A percentile compares a stretch with the other conserved stretches of the same genome.
Evolutionary conservation across 192 early-diverging fungal species (phyloP).

Genomic region (Umbelopsis isabellina): DNA sequence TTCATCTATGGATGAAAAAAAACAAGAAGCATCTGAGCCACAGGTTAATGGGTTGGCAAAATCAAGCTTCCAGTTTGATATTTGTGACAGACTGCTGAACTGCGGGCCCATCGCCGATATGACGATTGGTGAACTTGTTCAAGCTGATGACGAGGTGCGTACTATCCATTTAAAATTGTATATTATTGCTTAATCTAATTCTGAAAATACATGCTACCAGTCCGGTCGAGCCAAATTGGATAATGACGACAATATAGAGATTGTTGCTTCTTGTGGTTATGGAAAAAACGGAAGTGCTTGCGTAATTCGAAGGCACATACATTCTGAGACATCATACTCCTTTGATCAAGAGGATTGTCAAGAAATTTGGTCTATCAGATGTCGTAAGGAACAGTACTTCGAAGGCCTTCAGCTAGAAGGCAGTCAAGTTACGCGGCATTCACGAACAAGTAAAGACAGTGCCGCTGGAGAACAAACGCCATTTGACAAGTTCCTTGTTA

Average conservation of each 20-base stretch:
- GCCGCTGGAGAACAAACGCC: constrained; percentile 24
- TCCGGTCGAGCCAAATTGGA: constrained; percentile 11
- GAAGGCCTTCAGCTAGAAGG: constrained; percentile 46
- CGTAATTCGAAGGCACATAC: constrained; percentile 58
- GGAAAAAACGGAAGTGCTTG: constrained; percentile 53
- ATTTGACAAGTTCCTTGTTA: constrained; percentile 63
- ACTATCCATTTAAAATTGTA: neutral
- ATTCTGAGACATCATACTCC: constrained; percentile 46
- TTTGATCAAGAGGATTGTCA: constrained; percentile 54
- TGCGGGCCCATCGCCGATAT: constrained; percentile 79
- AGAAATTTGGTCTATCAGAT: constrained; percentile 74
- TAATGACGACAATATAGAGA: constrained; percentile 38
- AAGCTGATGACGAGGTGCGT: constrained; percentile 27
- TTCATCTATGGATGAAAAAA: constrained; percentile 38
- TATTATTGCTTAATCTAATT: neutral
- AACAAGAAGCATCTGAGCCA: constrained; percentile 26
- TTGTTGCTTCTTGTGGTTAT: constrained; percentile 58
- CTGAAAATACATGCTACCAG: neutral
- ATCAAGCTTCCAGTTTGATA: constrained; percentile 59
- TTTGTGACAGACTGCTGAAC: constrained; percentile 78
- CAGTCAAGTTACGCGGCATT: constrained; percentile 25
- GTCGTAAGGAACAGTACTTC: constrained; percentile 51
- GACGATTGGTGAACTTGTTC: constrained; percentile 61
- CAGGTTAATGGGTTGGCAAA: constrained; percentile 2
- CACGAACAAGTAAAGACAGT: neutral